phyloP scores from a whole-genome alignment of 2,329 filamentous ascomycete genomes.

The Aspergillus candidus region DNA sequence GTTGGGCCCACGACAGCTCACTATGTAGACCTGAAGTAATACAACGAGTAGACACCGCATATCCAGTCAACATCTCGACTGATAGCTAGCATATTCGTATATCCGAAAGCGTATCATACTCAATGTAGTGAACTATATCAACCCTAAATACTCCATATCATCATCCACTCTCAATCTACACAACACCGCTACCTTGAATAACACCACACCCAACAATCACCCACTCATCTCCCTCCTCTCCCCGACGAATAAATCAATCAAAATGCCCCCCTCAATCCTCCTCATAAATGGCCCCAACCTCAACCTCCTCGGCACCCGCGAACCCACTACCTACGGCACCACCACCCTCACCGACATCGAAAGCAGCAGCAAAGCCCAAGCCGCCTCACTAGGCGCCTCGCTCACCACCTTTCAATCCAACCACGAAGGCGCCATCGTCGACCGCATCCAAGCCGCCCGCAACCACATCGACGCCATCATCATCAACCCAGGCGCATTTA shows the following conservation, averaged over 20 bases:
- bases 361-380: constrained; percentile 44
- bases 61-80: too few species aligned
- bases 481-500: constrained; percentile 70
- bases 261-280: constrained; percentile 49
- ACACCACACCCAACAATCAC: not conserved
- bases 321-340: constrained; percentile 66
- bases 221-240: not conserved
- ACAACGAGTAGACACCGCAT: too few species aligned
- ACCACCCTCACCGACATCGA: constrained; percentile 62
- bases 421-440: constrained; percentile 67
- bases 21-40: too few species aligned
- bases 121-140: too few species aligned
- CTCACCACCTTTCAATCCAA: constrained; percentile 67
- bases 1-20: too few species aligned
- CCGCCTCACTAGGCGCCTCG: constrained; percentile 42
- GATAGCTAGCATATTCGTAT: too few species aligned
- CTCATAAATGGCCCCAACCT: constrained; percentile 79
- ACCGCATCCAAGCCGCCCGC: constrained; percentile 64
- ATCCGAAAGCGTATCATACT: too few species aligned
- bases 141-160: too few species aligned
- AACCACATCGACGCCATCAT: constrained; percentile 54
- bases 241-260: constrained; percentile 2
- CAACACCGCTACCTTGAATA: too few species aligned
- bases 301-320: constrained; percentile 69
- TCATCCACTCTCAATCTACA: too few species aligned